These are phyloP conservation scores for Blastocystis sp. DNA, from an alignment of 352 stramenopile species.

Conservation along the genomic window DNA sequence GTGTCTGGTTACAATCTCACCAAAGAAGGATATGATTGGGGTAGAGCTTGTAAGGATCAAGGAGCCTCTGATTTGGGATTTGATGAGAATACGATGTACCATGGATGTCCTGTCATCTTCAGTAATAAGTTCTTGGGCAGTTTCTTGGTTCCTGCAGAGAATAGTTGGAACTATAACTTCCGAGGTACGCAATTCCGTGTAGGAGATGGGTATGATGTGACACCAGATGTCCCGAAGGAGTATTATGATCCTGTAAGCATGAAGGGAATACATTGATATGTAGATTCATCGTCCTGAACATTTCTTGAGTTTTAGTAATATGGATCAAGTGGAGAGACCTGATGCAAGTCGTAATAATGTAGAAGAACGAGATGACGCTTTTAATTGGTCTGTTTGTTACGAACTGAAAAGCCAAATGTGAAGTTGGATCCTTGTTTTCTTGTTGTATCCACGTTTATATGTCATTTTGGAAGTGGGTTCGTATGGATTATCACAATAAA, in stretches of 20 bases:
- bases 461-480: not conserved
- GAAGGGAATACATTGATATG: not conserved
- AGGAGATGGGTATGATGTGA: slow-evolving; percentile 93
- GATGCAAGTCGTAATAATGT: not conserved
- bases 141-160: slow-evolving; percentile 95
- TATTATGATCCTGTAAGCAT: slow-evolving; percentile 82
- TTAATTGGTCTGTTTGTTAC: slow-evolving; percentile 34
- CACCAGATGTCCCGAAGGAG: slow-evolving; percentile 91
- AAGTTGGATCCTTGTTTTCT: not conserved
- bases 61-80: slow-evolving; percentile 71
- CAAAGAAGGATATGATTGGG: slow-evolving; percentile 89
- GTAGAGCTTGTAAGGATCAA: slow-evolving; percentile 89
- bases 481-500: not conserved
- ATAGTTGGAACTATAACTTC: slow-evolving; percentile 99
- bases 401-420: not conserved
- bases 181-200: slow-evolving; percentile 94
- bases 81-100: slow-evolving; percentile 81
- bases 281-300: slow-evolving; percentile 52
- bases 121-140: slow-evolving; percentile 97
- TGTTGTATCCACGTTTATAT: not conserved
- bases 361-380: slow-evolving; percentile 34
- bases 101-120: slow-evolving; percentile 98
- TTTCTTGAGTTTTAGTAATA: slow-evolving; percentile 40
- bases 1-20: slow-evolving; percentile 97
- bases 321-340: not conserved